These are phyloP conservation scores for Pseudogymnoascus sp. DNA, from an alignment of 2,329 filamentous ascomycete species.

Conservation along the genomic window DNA sequence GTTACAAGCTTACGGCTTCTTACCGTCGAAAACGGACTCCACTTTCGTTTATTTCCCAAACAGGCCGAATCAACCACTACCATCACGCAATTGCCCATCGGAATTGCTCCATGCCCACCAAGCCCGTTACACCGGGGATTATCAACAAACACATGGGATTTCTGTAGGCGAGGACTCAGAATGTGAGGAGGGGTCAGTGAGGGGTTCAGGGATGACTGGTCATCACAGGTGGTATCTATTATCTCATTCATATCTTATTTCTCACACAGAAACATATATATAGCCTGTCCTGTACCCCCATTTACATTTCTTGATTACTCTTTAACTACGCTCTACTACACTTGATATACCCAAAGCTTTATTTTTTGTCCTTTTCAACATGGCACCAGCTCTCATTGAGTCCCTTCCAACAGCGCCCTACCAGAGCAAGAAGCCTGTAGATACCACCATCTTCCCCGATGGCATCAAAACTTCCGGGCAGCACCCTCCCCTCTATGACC, in stretches of 20 bases:
- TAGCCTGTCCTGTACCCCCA: not conserved
- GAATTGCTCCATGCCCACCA: slow-evolving; percentile 1
- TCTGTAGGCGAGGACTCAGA: not conserved
- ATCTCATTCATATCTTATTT: not conserved
- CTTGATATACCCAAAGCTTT: not conserved
- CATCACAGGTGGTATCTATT: not conserved
- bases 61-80: not conserved
- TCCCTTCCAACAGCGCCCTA: slow-evolving; percentile 13
- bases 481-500: slow-evolving; percentile 57
- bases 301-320: not conserved
- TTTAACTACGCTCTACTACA: not conserved
- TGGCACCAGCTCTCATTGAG: slow-evolving; percentile 17
- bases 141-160: not conserved
- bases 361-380: not conserved
- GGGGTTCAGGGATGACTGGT: not conserved
- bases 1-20: not conserved
- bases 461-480: slow-evolving; percentile 52
- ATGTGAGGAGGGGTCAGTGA: not conserved
- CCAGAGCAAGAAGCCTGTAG: slow-evolving; percentile 13
- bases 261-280: not conserved
- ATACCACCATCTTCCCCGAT: slow-evolving; percentile 29
- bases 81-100: slow-evolving; percentile 1
- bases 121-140: not conserved
- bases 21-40: not conserved
- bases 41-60: not conserved